Evolutionary conservation across 164 flowering plant species (phyloP).

Genomic region (Macadamia integrifolia): DNA sequence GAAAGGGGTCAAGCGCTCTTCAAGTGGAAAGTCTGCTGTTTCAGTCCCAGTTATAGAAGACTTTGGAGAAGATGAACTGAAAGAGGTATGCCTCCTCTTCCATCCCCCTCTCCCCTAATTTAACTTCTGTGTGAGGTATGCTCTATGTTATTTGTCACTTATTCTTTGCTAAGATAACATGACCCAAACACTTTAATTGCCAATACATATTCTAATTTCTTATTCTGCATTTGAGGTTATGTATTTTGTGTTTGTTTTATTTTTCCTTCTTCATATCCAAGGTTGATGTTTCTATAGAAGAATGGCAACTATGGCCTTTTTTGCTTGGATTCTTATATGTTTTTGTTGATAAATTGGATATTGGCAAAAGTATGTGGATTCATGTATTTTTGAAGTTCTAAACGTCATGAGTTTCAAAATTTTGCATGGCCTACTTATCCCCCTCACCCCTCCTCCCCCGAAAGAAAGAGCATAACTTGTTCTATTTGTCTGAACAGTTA

Average conservation of each 20-base stretch:
- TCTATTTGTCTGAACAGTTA: too few relatives aligned
- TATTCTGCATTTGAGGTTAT: not conserved
- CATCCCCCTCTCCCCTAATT: too few relatives aligned
- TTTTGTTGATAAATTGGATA: not conserved
- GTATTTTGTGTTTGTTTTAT: not conserved
- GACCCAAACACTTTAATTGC: not conserved
- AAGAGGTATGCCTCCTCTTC: slow-evolving; percentile 47
- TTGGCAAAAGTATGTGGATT: not conserved
- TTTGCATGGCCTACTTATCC: too few relatives aligned
- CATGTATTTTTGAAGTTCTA: not conserved
- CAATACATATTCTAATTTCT: not conserved
- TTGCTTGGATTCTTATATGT: not conserved
- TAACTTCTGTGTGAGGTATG: not conserved
- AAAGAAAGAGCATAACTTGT: too few relatives aligned
- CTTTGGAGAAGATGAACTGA: slow-evolving; percentile 62
- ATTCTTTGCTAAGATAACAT: not conserved
- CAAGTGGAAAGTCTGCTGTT: slow-evolving; percentile 39
- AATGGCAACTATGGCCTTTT: not conserved
- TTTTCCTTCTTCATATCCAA: not conserved
- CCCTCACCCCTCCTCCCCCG: too few relatives aligned
- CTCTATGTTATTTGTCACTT: not conserved
- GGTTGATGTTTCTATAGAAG: not conserved
- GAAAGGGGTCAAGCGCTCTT: slow-evolving; percentile 64
- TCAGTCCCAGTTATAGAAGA: slow-evolving; percentile 70
- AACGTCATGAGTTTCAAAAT: too few relatives aligned